Evolutionary conservation across 441 rosid genomes (phyloP).

Genomic region (Erysimum cheiri): DNA sequence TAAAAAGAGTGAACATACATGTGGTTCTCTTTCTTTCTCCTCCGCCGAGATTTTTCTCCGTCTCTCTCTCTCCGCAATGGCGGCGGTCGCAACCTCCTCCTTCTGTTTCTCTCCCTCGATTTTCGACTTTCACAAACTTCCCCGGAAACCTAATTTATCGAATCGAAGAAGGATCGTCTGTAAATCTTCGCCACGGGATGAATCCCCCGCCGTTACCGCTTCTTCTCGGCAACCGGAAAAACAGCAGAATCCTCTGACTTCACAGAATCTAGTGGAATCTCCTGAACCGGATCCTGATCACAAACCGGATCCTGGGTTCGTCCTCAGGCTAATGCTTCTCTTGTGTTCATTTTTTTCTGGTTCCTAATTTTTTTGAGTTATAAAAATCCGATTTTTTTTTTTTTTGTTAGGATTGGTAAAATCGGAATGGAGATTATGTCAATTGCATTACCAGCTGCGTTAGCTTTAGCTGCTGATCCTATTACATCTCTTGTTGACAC

Average conservation of each 20-base stretch:
- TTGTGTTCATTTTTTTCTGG: background rate
- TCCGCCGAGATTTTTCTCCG: slow-evolving; percentile 35
- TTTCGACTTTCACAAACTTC: slow-evolving; percentile 18
- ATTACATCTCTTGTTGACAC: slow-evolving; percentile 83
- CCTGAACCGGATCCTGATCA: slow-evolving; percentile 41
- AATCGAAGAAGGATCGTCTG: slow-evolving; percentile 35
- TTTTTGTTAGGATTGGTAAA: slow-evolving; percentile 56
- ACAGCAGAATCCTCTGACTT: slow-evolving; percentile 9
- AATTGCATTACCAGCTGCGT: slow-evolving; percentile 90
- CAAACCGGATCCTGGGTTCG: slow-evolving; percentile 45
- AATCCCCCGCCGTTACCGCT: slow-evolving; percentile 36
- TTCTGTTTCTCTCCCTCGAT: slow-evolving; percentile 32
- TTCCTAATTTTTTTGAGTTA: slow-evolving; percentile 6
- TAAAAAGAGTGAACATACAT: slow-evolving; percentile 28
- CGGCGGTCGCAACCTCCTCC: slow-evolving; percentile 45
- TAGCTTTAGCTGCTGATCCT: slow-evolving; percentile 98
- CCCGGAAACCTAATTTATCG: slow-evolving; percentile 28
- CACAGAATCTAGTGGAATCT: slow-evolving; percentile 20
- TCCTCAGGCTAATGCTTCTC: background rate
- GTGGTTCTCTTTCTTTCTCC: slow-evolving; percentile 39
- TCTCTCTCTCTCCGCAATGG: slow-evolving; percentile 41
- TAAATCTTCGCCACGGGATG: slow-evolving; percentile 47
- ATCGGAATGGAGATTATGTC: slow-evolving; percentile 75
- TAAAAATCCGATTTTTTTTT: slow-evolving; percentile 28
- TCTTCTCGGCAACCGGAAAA: slow-evolving; percentile 33